Base-by-base conservation (phyloP, 495 filamentous ascomycete species). In the Penicillium crystallinum region DNA sequence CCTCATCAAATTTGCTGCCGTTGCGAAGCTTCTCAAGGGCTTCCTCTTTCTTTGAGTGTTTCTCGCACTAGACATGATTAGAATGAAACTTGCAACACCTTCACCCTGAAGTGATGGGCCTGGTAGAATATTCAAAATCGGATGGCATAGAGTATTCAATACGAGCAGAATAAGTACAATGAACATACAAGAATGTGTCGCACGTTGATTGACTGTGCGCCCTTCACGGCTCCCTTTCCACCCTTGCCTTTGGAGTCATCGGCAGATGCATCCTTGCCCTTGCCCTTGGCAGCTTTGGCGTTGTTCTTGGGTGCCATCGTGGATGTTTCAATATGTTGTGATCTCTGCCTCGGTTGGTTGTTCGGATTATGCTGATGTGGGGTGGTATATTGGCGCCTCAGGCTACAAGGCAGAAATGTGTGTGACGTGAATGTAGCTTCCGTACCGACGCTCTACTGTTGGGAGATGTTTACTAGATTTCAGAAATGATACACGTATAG, bases 41-140 rank as follows among this genome's bases (percentile, higher is more conserved):
- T 66, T 93, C 88, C 73, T 96, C 89, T 64, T 91, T 95, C 70
- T 88, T 91, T 36, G 79, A 74, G 68, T 91, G 82, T 68, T 97
- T 97, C 64, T 89, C 88, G 65, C 91, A 96, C 87, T 90, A 45
- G 19, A 37, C 6, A 29, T 48, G 19, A 23, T 47, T 17, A 47
- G 45, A 15, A 27, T 22, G 18, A 34, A 17, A n/a, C 23, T 17
- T 14, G 11, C 29, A 22, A 5, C 6, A n/a, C 39, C 21, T 54
- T 10, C n/a, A n/a, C n/a, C 25, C 22, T 29, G n/a, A 25, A 14
- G 6, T n/a, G n/a, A 30, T n/a, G 23, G n/a, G 22, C 7, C 40
- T 43, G n/a, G 40, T 29, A 6, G n/a, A 29, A 11, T 43, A 29
- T 4, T 25, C 15, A 43, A 7, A 1, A 2, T 15, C n/a, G 23